phyloP scores from a whole-genome alignment of 73 alveolate genomes.

The Breviolum minutum region DNA sequence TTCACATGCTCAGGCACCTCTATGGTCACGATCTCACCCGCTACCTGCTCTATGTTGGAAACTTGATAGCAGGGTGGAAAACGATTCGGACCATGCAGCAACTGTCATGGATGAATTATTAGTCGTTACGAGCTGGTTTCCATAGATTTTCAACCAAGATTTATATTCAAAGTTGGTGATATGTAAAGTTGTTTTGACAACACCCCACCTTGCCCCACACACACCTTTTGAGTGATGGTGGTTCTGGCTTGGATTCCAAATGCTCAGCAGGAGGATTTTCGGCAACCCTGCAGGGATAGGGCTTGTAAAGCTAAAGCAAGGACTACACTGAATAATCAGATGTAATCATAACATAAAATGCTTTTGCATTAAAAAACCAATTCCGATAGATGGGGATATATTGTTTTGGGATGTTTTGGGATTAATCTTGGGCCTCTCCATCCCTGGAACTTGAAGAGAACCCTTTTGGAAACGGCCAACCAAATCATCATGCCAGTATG shows the following conservation, averaged over 20 bases:
- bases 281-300: background rate
- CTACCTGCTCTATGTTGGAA: background rate
- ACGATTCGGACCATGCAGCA: background rate
- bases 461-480: background rate
- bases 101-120: background rate
- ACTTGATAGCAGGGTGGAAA: background rate
- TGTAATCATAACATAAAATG: no score
- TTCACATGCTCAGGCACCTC: background rate
- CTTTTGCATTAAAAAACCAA: background rate
- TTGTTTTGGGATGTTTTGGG: background rate
- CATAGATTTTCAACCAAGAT: no score
- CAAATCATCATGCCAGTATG: background rate
- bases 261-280: constrained; percentile 47
- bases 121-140: background rate
- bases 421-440: background rate
- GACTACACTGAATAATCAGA: background rate
- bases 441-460: background rate
- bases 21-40: background rate
- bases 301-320: no score
- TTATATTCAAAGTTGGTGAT: no score
- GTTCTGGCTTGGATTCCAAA: constrained; percentile 6
- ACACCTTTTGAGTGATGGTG: constrained; percentile 25
- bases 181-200: background rate
- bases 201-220: constrained; percentile 10
- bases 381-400: background rate